Evolutionary conservation across 805 yeast genomes (phyloP).

Genomic region (Metschnikowia corniflorae): DNA sequence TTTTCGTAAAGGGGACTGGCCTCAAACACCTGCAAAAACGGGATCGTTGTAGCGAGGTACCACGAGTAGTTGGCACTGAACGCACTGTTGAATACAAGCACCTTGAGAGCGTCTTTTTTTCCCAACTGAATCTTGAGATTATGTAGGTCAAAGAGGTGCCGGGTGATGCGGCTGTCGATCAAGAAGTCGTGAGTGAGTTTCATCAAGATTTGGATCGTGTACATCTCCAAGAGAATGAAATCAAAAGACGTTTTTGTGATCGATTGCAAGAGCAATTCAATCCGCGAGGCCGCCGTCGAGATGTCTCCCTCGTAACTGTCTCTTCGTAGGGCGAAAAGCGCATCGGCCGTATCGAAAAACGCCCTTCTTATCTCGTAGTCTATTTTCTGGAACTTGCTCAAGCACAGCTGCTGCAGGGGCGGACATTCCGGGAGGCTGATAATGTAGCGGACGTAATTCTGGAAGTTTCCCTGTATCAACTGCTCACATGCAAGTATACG

Average conservation of each 20-base stretch:
- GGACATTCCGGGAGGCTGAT: slow-evolving; percentile 26
- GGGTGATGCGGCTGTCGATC: slow-evolving; percentile 25
- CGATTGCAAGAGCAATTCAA: slow-evolving; percentile 25
- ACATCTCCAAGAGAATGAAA: slow-evolving; percentile 37
- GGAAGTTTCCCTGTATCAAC: slow-evolving; percentile 35
- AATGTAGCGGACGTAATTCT: slow-evolving; percentile 35
- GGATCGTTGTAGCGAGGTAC: slow-evolving; percentile 35
- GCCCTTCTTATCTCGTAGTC: slow-evolving; percentile 30
- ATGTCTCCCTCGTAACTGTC: slow-evolving; percentile 28
- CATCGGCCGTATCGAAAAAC: slow-evolving; percentile 26
- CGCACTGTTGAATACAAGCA: slow-evolving; percentile 30
- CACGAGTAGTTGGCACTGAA: slow-evolving; percentile 36
- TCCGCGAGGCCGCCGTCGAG: slow-evolving; percentile 13
- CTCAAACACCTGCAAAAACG: slow-evolving; percentile 37
- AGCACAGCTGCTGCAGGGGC: slow-evolving; percentile 11
- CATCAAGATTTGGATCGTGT: slow-evolving; percentile 33
- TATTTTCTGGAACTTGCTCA: slow-evolving; percentile 20
- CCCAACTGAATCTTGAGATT: slow-evolving; percentile 15
- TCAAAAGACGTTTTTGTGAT: slow-evolving; percentile 37
- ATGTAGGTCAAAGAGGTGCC: slow-evolving; percentile 23
- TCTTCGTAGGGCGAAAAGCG: slow-evolving; percentile 23
- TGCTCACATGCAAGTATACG: slow-evolving; percentile 25
- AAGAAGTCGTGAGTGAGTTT: slow-evolving; percentile 33
- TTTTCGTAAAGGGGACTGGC: slow-evolving; percentile 29
- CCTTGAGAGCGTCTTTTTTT: slow-evolving; percentile 25